Evolutionary conservation across 1,139 yeast species (phyloP).

Genomic region (Debaryomyces robertsiae): DNA sequence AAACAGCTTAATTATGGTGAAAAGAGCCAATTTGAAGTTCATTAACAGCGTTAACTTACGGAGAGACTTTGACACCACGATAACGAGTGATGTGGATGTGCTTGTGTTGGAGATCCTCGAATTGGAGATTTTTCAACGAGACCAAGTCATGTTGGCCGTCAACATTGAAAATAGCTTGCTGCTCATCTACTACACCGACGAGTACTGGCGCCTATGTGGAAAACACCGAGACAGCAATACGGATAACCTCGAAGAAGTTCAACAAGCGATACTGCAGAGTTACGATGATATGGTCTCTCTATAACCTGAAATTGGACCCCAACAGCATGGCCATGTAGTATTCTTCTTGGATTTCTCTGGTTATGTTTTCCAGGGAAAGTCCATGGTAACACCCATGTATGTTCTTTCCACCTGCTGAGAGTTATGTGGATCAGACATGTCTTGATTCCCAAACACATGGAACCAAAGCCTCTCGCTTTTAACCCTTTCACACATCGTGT

Average conservation of each 20-base stretch:
- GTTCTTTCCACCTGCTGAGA: too few relatives aligned
- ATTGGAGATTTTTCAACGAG: slow-evolving; percentile 33
- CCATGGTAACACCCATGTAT: too few relatives aligned
- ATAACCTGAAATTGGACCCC: too few relatives aligned
- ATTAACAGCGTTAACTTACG: slow-evolving; percentile 17
- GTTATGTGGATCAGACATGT: too few relatives aligned
- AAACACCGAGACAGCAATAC: background rate
- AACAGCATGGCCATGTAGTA: too few relatives aligned
- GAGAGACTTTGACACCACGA: slow-evolving; percentile 16
- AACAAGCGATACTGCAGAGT: slow-evolving; percentile 8
- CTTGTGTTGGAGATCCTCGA: slow-evolving; percentile 28
- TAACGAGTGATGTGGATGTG: slow-evolving; percentile 18
- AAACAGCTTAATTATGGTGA: slow-evolving; percentile 28
- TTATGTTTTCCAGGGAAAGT: too few relatives aligned
- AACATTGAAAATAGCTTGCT: slow-evolving; percentile 21
- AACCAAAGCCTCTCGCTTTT: too few relatives aligned
- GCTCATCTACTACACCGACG: slow-evolving; percentile 27
- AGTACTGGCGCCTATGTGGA: slow-evolving; percentile 16
- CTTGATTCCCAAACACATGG: too few relatives aligned
- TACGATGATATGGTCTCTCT: slow-evolving; percentile 14
- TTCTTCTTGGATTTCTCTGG: too few relatives aligned
- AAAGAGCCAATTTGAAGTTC: slow-evolving; percentile 30
- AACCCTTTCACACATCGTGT: too few relatives aligned
- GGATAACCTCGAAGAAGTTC: background rate
- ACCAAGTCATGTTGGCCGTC: slow-evolving; percentile 25